Evolutionary conservation across 495 filamentous ascomycete genomes (phyloP).

Genomic region (Hypoxylon perforatum): DNA sequence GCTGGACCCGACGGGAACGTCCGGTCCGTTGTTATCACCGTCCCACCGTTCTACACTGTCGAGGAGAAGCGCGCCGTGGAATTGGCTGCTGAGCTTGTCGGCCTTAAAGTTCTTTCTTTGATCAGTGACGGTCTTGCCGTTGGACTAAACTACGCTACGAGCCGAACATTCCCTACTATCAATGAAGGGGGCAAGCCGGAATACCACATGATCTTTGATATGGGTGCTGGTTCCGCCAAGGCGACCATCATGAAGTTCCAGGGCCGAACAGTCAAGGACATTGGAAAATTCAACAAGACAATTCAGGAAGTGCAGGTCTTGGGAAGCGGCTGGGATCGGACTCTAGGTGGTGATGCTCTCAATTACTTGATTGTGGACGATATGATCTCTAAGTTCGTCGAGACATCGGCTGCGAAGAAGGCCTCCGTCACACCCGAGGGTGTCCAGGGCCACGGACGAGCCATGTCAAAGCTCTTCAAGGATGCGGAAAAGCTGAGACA

Average conservation of each 20-base stretch:
- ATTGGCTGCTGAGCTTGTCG: constrained; percentile 86
- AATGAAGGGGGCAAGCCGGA: constrained; percentile 89
- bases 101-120: constrained; percentile 83
- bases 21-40: constrained; percentile 85
- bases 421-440: constrained; percentile 65
- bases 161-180: constrained; percentile 84
- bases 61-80: constrained; percentile 88
- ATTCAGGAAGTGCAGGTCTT: constrained; percentile 91
- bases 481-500: constrained; percentile 90
- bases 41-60: constrained; percentile 89
- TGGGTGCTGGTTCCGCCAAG: constrained; percentile 97
- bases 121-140: constrained; percentile 93
- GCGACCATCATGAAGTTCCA: constrained; percentile 94
- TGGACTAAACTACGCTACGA: constrained; percentile 93
- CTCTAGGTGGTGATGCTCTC: constrained; percentile 88
- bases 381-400: constrained; percentile 82
- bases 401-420: constrained; percentile 75
- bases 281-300: constrained; percentile 95
- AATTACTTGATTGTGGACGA: constrained; percentile 89
- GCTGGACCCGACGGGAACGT: constrained; percentile 82
- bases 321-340: constrained; percentile 87
- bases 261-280: constrained; percentile 86
- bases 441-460: constrained; percentile 81
- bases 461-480: constrained; percentile 88
- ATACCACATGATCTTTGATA: constrained; percentile 93